Evolutionary conservation across 1,139 yeast species (phyloP).

Genomic region (Zygotorulaspora mrakii): DNA sequence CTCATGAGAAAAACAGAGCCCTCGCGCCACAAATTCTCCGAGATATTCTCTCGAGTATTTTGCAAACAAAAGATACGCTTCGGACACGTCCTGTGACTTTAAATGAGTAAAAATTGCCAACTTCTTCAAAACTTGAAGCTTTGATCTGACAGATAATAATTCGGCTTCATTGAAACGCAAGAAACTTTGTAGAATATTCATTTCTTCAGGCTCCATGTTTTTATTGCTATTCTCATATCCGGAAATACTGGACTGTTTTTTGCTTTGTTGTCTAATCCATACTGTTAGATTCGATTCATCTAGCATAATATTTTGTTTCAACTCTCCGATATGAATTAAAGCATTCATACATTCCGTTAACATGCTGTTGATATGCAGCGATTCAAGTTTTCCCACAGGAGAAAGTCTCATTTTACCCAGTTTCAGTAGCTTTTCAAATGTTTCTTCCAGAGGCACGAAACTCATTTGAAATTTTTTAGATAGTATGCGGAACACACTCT

Average conservation of each 20-base stretch:
- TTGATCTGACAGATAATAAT: slow-evolving; percentile 38
- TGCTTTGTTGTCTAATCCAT: slow-evolving; percentile 19
- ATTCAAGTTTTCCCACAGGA: slow-evolving; percentile 18
- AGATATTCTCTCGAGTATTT: slow-evolving; percentile 16
- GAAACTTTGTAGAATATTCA: slow-evolving; percentile 55
- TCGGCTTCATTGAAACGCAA: slow-evolving; percentile 52
- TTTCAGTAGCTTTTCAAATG: slow-evolving; percentile 9
- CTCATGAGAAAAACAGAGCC: neutral
- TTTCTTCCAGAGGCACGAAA: slow-evolving; percentile 21
- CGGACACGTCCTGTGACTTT: slow-evolving; percentile 44
- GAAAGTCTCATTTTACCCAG: slow-evolving; percentile 17
- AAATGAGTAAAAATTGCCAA: slow-evolving; percentile 43
- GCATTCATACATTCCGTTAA: slow-evolving; percentile 21
- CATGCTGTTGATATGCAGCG: slow-evolving; percentile 14
- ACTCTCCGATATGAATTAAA: slow-evolving; percentile 17
- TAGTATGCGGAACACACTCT: slow-evolving; percentile 17
- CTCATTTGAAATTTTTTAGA: slow-evolving; percentile 15
- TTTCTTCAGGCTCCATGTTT: slow-evolving; percentile 41
- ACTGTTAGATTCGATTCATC: slow-evolving; percentile 14
- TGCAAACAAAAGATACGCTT: slow-evolving; percentile 25
- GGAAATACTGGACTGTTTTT: slow-evolving; percentile 11
- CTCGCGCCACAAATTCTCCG: slow-evolving; percentile 3
- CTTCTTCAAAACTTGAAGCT: slow-evolving; percentile 43
- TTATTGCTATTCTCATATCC: slow-evolving; percentile 5
- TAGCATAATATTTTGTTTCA: slow-evolving; percentile 11